These are phyloP conservation scores for Millerozyma miso DNA, from an alignment of 805 yeast species.

Conservation along the genomic window DNA sequence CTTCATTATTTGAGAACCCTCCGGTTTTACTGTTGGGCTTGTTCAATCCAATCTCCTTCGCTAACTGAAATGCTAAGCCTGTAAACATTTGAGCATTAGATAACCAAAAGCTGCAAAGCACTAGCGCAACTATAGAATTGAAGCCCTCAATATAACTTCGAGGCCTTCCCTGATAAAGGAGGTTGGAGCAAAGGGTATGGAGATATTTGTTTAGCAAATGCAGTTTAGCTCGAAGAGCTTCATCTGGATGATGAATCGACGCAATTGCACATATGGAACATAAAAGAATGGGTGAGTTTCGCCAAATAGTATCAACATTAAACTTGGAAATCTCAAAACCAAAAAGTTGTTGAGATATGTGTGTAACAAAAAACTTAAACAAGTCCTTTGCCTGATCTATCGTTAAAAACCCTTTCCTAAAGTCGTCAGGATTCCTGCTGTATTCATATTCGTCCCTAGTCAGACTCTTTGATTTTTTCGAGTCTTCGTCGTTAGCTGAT, in stretches of 20 bases:
- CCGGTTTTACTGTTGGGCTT: slow-evolving; percentile 15
- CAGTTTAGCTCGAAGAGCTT: slow-evolving; percentile 24
- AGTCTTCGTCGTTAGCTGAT: background rate
- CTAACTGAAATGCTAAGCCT: slow-evolving; percentile 63
- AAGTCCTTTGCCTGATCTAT: slow-evolving; percentile 43
- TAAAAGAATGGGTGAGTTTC: slow-evolving; percentile 51
- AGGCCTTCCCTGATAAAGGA: slow-evolving; percentile 35
- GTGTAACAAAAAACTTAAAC: slow-evolving; percentile 47
- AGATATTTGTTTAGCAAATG: slow-evolving; percentile 24
- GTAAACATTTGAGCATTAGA: slow-evolving; percentile 62
- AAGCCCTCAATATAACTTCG: slow-evolving; percentile 46
- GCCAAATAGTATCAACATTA: slow-evolving; percentile 48
- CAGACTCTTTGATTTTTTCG: background rate
- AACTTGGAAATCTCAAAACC: slow-evolving; percentile 57
- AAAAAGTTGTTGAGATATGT: slow-evolving; percentile 60
- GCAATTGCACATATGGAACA: slow-evolving; percentile 61
- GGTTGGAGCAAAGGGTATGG: slow-evolving; percentile 29
- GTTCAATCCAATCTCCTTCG: slow-evolving; percentile 49
- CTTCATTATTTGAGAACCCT: slow-evolving; percentile 1
- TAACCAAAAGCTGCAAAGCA: slow-evolving; percentile 67
- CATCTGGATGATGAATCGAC: slow-evolving; percentile 52
- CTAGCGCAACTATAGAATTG: slow-evolving; percentile 58
- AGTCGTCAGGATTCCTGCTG: slow-evolving; percentile 22
- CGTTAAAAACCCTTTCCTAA: slow-evolving; percentile 33
- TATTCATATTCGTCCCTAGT: background rate